Evolutionary conservation across 2,329 filamentous ascomycete genomes (phyloP), one percentile per base, ranked within the genome.

Genomic region (Colletotrichum phormii): DNA sequence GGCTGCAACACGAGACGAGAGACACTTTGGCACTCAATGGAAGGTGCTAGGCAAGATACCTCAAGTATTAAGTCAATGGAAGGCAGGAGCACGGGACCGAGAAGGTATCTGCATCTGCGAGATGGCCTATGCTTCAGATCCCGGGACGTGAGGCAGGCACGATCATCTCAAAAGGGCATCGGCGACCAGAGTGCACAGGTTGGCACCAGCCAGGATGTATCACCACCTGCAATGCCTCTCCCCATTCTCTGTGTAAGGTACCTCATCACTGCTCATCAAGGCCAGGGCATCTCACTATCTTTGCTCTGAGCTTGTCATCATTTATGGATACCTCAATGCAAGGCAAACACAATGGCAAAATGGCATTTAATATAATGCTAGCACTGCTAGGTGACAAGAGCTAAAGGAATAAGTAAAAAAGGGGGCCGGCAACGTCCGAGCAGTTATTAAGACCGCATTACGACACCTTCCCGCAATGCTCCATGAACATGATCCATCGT

Each of bases 151-250:
- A 24, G 24, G 33, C 18, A 49, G 42, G 26, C 26, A 62, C 37
- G 18, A 62, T 31, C 9, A 37, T 46, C 35, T 49, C 22, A 29
- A 61, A 24, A 11, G n/a, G 24, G 58, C 8, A 49, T n/a, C 5
- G 24, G 22, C 24, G 37, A 22, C 7, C 29, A 12, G 22, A 37
- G 33, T 26, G 59, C 59, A 62, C 59, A 26, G 46, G n/a, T 63
- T 54, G 35, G 58, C 35, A 46, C 35, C 35, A 13, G 61, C n/a
- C 29, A 37, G 12, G n/a, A 24, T 51, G 42, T 22, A 53, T 63
- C 42, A 37, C 12, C n/a, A 53, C 37, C 46, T 63, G 42, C 46
- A 64, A 64, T 35, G 61, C 61, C 24, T 15, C 46, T 64, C 31
- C 18, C 22, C 24, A 18, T 42, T 18, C 5, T 42, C 15, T 7